Base-by-base conservation (phyloP, 2,329 filamentous ascomycete species). In the Cercospora citrullina region DNA sequence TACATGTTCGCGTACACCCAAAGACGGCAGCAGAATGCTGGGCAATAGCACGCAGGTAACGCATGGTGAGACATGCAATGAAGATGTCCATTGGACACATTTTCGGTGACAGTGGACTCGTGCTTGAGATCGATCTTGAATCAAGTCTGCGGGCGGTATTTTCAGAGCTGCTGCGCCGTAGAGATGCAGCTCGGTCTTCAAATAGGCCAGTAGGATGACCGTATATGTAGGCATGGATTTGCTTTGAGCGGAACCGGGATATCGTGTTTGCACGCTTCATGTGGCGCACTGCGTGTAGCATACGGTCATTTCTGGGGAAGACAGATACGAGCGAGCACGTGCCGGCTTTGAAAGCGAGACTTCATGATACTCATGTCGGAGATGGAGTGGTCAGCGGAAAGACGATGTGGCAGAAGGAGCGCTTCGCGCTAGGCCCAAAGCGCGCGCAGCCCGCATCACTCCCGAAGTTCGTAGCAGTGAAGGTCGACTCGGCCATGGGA, bases 221-320 rank as follows among this genome's bases (percentile, higher is more conserved):
- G 59, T 60, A 61, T 58, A 26, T 26, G 26, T 26, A 68, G 63
- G 63, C 63, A 63, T 63, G 39, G 42, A 60, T 31, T 14, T 57
- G 55, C 18, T 23, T 8, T 48, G 21, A 23, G 30, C 21, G 12
- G 36, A 10, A 30, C 28, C 33, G 28, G 23, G 58, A 65, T 45
- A 16, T 33, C 26, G 28, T 51, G 14, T 14, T 14, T 51, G 14
- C n/a, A 42, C 60, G 60, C 60, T 53, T 63, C 42, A 42, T n/a
- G 14, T 23, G n/a, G 45, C 45, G 4, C n/a, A n/a, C 36, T n/a
- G n/a, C 33, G 36, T 39, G 36, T 16, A 39, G 16, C n/a, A 7
- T 39, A n/a, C 36, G 36, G 36, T 39, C 36, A n/a, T 16, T 14
- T 36, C 12, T 12, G 26, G 21, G 12, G 26, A 16, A 30, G 8